Base-by-base conservation (phyloP, 805 yeast genomes). In the Starmerella apis region DNA sequence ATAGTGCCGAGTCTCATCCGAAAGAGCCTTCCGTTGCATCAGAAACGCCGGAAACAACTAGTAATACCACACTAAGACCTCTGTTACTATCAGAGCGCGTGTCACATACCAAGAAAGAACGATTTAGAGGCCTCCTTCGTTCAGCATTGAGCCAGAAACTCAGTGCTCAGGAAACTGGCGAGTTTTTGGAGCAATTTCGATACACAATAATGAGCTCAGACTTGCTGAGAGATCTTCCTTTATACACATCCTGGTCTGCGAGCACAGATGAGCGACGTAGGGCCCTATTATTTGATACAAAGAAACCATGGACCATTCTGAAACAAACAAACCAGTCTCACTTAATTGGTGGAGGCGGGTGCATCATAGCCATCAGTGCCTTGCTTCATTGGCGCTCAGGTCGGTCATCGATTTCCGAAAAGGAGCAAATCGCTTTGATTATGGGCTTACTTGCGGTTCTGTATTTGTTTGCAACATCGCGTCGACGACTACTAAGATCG, bases 171-270 rank as follows among this genome's bases (percentile, higher is more conserved):
- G 72, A 69, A 50, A 64, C 61, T 14, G 38, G 53, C 23, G 51
- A 60, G 39, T 77, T 76, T 55, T 54, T 68, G 24, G 81, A 78
- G 50, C 76, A 76, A 54, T 74, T 76, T 54, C 69, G 76, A 42
- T 78, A 76, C 58, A 61, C 68, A 3, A 59, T 77, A 2, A 69
- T 77, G 5, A 70, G 78, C 3, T 73, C 78, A 7, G 74, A 71
- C 48, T 61, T 77, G 18, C 59, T 77, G 30, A 72, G 71, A 48
- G 72, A 68, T 53, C 66, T 63, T 27, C 66, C 64, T 36, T 56
- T 59, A 32, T 63, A 60, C 44, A 63, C 60, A 19, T 20, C 35
- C 3, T 56, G 57, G 56, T 48, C 58, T 10, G 14, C 45, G 4
- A 37, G 55, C 8, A 24, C 58, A 3, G 54, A 54, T 19, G 46